These are phyloP conservation scores for Pseudocercospora vitis DNA, from an alignment of 2,329 filamentous ascomycete species.

Conservation along the genomic window DNA sequence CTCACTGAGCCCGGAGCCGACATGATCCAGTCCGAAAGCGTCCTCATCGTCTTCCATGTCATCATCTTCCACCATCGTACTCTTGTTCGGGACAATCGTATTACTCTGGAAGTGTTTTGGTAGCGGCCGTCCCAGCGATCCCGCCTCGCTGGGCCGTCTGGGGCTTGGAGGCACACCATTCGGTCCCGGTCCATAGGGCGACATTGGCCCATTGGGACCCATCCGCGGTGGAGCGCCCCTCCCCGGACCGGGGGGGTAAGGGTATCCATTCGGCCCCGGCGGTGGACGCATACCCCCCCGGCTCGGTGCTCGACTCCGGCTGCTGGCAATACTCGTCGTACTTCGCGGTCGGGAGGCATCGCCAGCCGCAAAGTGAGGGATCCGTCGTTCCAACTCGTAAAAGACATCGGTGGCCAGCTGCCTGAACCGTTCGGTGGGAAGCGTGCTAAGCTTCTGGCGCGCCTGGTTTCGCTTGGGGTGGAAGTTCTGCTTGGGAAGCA, in stretches of 20 bases:
- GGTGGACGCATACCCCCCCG: constrained; percentile 35
- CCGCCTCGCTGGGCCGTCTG: constrained; percentile 40
- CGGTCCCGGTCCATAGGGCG: constrained; percentile 27
- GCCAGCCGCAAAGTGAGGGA: constrained; percentile 72
- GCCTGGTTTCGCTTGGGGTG: constrained; percentile 98
- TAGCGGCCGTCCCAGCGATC: constrained; percentile 64
- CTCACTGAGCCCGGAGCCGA: constrained; percentile 21
- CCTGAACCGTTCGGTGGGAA: constrained; percentile 81
- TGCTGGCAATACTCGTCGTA: constrained; percentile 54
- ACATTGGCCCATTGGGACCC: constrained; percentile 25
- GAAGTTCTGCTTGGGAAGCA: constrained; percentile 83
- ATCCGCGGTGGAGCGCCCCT: constrained; percentile 30
- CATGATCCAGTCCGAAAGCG: constrained; percentile 32
- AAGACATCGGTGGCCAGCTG: constrained; percentile 95
- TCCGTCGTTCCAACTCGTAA: constrained; percentile 87
- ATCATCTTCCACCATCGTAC: constrained; percentile 94
- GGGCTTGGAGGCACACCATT: constrained; percentile 47
- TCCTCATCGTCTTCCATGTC: constrained; percentile 49
- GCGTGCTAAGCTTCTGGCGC: constrained; percentile 87
- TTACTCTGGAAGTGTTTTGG: constrained; percentile 92
- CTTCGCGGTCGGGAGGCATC: constrained; percentile 70
- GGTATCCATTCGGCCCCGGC: constrained; percentile 16
- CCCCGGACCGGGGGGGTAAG: constrained; percentile 25
- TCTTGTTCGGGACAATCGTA: constrained; percentile 96
- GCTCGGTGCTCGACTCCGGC: constrained; percentile 31